Base-by-base conservation (phyloP, 2,329 filamentous ascomycete species). In the Colletotrichum kahawae region DNA sequence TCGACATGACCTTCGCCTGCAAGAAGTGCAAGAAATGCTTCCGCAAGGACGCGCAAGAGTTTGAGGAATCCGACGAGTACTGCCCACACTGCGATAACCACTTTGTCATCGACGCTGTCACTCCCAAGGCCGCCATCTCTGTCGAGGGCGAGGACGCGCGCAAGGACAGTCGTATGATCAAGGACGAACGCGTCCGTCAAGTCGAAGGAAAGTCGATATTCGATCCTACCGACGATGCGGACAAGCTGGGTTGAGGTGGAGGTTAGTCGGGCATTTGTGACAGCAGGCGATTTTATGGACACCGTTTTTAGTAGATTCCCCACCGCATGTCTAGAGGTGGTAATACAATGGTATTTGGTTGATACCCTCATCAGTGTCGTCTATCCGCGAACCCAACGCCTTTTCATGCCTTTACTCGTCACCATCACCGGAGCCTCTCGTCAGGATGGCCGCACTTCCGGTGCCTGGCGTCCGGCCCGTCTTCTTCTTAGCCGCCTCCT, bases 21-120 rank as follows among this genome's bases (percentile, higher is more conserved):
- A 99, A 99, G 82, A 99, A 99, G 88, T 99, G 97, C 92, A 96
- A 94, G 80, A 99, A 99, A 87, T 96, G 93, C 85, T 99, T 99
- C 89, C 94, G 97, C 79, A 99, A 98, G 84, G 95, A 99, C 81
- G 94, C 94, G 60, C 88, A 92, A 78, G 95, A 98, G 83, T 98
- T 98, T 80, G 97, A 99, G 79, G 97, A 99, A 80, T 93, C 95
- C 83, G 97, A 99, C 87, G 97, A 99, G 84, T 99, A 98, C 89
- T 99, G 97, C 88, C 97, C 97, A 27, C 95, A 98, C 87, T 99
- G 97, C 88, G 97, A 99, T 83, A 99, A 99, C 87, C 97, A 99
- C 86, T 99, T 96, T 82, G 94, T 99, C 51, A 89, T 99, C 77
- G 96, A 98, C 6, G 97, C 97, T 67, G 85, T 94, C 79, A 95